Base-by-base conservation (phyloP, 2,329 filamentous ascomycete species). In the Trichothecium sympodiale region DNA sequence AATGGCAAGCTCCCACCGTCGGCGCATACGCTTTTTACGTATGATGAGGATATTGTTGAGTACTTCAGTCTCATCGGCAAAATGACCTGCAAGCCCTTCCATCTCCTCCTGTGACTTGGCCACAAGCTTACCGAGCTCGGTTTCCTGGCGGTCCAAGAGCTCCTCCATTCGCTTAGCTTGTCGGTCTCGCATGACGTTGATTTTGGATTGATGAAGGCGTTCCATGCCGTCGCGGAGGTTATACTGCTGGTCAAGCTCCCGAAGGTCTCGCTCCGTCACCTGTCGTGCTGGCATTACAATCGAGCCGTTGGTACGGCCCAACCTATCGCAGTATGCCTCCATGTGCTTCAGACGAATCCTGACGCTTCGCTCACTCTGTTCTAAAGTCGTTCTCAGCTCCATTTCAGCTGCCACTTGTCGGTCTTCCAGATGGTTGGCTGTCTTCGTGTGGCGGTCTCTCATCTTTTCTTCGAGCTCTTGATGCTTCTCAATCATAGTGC, bases 141-240 rank as follows among this genome's bases (percentile, higher is more conserved):
- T 50, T 40, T 69, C 65, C 44, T 80, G 75, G 17, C 67, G 61
- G 28, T 67, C 61, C 2, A 71, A 52, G 4, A 79, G 59, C 41
- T 76, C 69, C 46, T 78, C 74, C 60, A 78, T 69, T 20, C 69
- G 62, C 48, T 75, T 76, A 2, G 71, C 64, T 49, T 80, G 76
- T 29, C 70, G 68, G 40, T 79, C 75, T n/a, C 75, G 64, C 60
- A 80, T 66, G 17, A 79, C 74, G 45, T 78, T 78, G 50, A 80
- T 77, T 48, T 71, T 72, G 28, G 69, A 62, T 45, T 74, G 63
- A 41, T 79, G 73, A 3, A 74, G 57, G 27, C 71, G 65, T 40
- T 70, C 67, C 62, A 79, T 69, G 42, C 69, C 68, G 46, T 76
- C 74, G 27, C 72, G 65, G 10, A 76, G 47, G 41, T 67, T 74